Evolutionary conservation across 1,284 basidiomycete species (phyloP).

Genomic region (Boletus smithii): DNA sequence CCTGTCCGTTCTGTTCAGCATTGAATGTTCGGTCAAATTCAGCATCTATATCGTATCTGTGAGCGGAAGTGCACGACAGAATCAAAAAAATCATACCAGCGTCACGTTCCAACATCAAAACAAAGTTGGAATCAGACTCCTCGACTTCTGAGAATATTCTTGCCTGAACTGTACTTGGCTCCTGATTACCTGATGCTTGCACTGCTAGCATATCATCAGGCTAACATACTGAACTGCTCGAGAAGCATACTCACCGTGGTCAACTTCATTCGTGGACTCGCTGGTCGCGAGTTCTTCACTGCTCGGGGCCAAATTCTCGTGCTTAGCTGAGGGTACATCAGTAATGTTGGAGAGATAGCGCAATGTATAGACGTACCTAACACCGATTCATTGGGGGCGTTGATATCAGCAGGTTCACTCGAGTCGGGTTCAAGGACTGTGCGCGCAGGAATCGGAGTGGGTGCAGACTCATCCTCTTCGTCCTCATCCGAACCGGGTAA

Average conservation of each 20-base stretch:
- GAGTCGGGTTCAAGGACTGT: conserved; percentile 9
- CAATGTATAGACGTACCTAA: conserved; percentile 11
- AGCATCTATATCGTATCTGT: conserved; percentile 22
- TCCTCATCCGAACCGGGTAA: conserved; percentile 15
- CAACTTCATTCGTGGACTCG: conserved; percentile 4
- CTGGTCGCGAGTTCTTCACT: not conserved
- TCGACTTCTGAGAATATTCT: conserved; percentile 17
- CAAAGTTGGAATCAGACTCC: conserved; percentile 28
- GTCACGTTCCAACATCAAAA: conserved; percentile 27
- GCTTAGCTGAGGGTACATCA: conserved; percentile 14
- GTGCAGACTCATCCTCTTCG: conserved; percentile 13
- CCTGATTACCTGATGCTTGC: conserved; percentile 11
- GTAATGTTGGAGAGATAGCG: not conserved
- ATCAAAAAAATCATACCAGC: conserved; percentile 18
- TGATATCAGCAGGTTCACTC: not conserved
- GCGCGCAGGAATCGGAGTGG: conserved; percentile 14
- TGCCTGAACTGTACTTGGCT: conserved; percentile 7
- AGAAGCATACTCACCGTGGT: conserved; percentile 11
- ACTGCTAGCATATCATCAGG: conserved; percentile 9
- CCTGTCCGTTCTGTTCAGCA: conserved; percentile 17
- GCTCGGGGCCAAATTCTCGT: not conserved
- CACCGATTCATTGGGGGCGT: not conserved
- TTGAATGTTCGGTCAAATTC: conserved; percentile 27
- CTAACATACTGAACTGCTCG: not conserved
- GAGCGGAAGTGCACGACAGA: not conserved